Evolutionary conservation across 306 rosid genomes (phyloP).

Genomic region (Psophocarpus tetragonolobus): DNA sequence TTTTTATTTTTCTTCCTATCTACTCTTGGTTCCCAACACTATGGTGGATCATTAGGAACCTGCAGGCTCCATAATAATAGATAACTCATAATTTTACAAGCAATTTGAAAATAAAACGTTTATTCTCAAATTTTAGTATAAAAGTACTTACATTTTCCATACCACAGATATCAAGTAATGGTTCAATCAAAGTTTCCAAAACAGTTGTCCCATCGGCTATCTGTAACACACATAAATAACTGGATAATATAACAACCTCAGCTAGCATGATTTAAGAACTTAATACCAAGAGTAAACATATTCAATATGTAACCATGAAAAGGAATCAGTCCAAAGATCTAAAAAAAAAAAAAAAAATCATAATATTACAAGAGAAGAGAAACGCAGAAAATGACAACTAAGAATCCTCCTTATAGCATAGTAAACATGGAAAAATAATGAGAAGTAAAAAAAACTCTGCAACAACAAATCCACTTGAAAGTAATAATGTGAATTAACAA

Average conservation of each 20-base stretch:
- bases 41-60: background rate
- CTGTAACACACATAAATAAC: conserved; percentile 54
- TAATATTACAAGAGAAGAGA: background rate
- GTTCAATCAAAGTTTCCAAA: conserved; percentile 66
- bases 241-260: conserved; percentile 20
- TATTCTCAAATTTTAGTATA: conserved; percentile 13
- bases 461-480: background rate
- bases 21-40: background rate
- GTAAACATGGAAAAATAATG: conserved; percentile 1
- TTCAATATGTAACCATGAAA: conserved; percentile 15
- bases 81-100: conserved; percentile 16
- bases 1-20: background rate
- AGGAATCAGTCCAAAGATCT: background rate
- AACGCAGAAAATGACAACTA: background rate
- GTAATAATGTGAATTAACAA: background rate
- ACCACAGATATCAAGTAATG: conserved; percentile 73
- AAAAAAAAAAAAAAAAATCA: background rate
- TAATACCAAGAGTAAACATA: conserved; percentile 18
- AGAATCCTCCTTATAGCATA: background rate
- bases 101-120: conserved; percentile 25
- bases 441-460: background rate
- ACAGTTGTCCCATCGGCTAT: conserved; percentile 58
- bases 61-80: conserved; percentile 7
- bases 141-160: conserved; percentile 71
- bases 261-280: conserved; percentile 25